phyloP scores from a whole-genome alignment of 1,139 yeast genomes.

The Geotrichum carabidarum region DNA sequence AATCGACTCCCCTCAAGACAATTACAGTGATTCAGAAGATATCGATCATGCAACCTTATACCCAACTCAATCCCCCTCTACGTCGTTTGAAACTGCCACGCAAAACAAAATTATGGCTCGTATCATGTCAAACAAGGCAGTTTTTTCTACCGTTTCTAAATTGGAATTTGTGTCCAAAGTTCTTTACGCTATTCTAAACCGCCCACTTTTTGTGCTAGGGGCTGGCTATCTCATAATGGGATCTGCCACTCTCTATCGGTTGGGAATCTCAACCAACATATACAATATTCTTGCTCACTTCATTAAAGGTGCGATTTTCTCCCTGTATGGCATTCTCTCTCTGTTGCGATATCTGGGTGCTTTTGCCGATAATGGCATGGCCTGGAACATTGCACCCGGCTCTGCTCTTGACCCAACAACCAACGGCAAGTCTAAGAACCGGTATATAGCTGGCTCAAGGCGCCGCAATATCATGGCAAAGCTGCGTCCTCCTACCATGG shows the following conservation, averaged over 20 bases:
- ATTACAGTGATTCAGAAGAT: slow-evolving; percentile 14
- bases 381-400: slow-evolving; percentile 67
- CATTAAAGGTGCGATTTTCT: slow-evolving; percentile 91
- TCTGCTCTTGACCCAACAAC: slow-evolving; percentile 16
- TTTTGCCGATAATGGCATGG: slow-evolving; percentile 71
- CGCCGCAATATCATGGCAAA: not conserved
- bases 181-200: slow-evolving; percentile 53
- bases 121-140: slow-evolving; percentile 30
- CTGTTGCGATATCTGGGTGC: slow-evolving; percentile 85
- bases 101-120: slow-evolving; percentile 26
- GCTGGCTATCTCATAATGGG: slow-evolving; percentile 65
- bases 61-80: not conserved
- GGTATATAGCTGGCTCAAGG: not conserved
- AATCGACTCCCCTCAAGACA: slow-evolving; percentile 19
- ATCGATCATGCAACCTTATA: not conserved
- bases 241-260: slow-evolving; percentile 61
- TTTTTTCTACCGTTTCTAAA: slow-evolving; percentile 36
- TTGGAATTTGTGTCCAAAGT: slow-evolving; percentile 40
- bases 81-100: slow-evolving; percentile 11
- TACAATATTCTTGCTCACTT: slow-evolving; percentile 89
- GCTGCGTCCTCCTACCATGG: slow-evolving; percentile 55
- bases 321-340: slow-evolving; percentile 66
- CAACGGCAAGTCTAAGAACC: not conserved
- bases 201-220: slow-evolving; percentile 60
- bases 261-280: slow-evolving; percentile 62